Base-by-base conservation (phyloP, 495 filamentous ascomycete genomes). In the Podospora appendiculata region DNA sequence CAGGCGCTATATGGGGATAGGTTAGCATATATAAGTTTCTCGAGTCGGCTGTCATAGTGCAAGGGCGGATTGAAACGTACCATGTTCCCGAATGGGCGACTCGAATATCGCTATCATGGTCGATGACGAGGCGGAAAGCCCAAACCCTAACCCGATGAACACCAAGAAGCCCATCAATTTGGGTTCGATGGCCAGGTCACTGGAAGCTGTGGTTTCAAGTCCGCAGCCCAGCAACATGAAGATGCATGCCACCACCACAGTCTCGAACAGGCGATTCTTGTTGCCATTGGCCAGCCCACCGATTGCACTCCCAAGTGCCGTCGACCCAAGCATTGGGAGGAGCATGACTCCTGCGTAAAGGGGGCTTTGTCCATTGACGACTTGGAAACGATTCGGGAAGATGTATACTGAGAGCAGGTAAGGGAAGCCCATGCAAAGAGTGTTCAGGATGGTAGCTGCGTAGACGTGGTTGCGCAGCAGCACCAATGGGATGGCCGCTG, bases 361-460 rank as follows among this genome's bases (percentile, higher is more conserved):
- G 1, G 79, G 45, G 54, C 56, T 69, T 59, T 69, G 68, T 2
- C 62, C 68, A 48, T 82, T 74, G 19, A 86, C 78, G 16, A 82
- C 59, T 56, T 85, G 79, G 44, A 82, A 74, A 36, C 79, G 73
- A 19, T 82, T 66, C 4, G 83, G 80, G 16, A 87, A 72, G 42
- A 76, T 74, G 17, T 82, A 79, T 11, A 85, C 57, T 53, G 68
- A 59, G 9, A 78, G 61, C 34, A 82, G 72, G 57, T 77, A 84
- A 0, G 78, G 75, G 54, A 81, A 84, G 17, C 82, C 82, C 6
- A 71, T 66, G 4, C 76, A 56, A 14, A 79, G 55, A 6, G 75
- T 76, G 50, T 70, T 67, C 8, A 60, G 56, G 6, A 70, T 63
- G 45, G 67, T 68, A 25, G 69, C 69, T 47, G 55, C 38, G 51